Evolutionary conservation across 2,329 filamentous ascomycete genomes (phyloP), one percentile per base, ranked within the genome.

Genomic region (Pleurostoma richardsiae): DNA sequence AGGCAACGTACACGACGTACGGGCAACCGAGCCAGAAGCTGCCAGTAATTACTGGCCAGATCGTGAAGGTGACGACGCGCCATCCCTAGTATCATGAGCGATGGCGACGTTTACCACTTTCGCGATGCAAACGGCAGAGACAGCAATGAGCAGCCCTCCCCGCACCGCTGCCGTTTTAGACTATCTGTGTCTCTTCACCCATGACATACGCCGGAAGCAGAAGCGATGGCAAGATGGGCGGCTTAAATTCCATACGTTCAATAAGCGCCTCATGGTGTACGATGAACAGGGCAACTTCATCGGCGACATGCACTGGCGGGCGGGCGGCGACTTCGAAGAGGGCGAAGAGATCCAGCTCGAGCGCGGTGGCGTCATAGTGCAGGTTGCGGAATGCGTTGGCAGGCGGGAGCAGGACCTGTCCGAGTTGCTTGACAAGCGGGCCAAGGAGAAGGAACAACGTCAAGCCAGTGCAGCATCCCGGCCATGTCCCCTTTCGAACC

Each of bases 211-310:
- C 44, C 83, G 88, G 47, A 96, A 96, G 69, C 84, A 89, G 56
- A 96, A 96, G 64, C 77, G 88, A 50, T 96, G 91, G 91, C 89
- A 95, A 59, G 91, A 96, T 83, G 91, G 92, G 33, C 83, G 83
- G 44, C 79, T 96, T 51, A 87, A 86, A 53, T 95, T 86, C 54
- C 91, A 96, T 61, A 86, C 87, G 1, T 96, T 95, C 78, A 96
- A 96, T 70, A 88, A 84, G 60, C 83, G 89, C 4, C 73, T 94
- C 49, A 95, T 96, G 88, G 88, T 95, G 5, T 92, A 94, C 57
- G 90, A 96, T 63, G 83, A 88, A 41, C 73, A 80, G 3, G 82
- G 87, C 0, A 89, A 91, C 61, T 89, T 85, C 54, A 77, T 96
- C 29, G 91, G 90, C 3, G 91, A 96, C 62, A 81, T 83, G 30